Base-by-base conservation (phyloP, 1,284 basidiomycete species). In the Cryptococcus amylolentus region DNA sequence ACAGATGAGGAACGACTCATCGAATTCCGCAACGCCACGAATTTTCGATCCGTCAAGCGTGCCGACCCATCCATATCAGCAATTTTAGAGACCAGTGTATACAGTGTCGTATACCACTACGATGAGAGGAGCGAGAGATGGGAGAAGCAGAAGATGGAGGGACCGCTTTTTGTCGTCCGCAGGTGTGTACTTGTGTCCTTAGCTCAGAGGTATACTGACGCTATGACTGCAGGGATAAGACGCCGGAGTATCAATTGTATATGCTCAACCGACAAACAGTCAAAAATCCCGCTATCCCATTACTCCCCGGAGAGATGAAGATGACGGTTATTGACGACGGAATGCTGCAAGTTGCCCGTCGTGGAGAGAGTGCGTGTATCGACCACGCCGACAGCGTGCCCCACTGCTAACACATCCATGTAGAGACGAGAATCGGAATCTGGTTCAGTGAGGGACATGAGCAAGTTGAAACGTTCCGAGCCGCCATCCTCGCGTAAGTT, bases 131-230 rank as follows among this genome's bases (percentile, higher is more conserved):
- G 57, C 12, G 62, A 54, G 16, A 61, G 65, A 42, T 76, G 73
- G 73, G 64, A 66, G 53, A 76, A 74, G 64, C 67, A 72, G 61
- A 76, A 76, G 56, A 64, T 67, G 61, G 73, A 75, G 55, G 74
- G 74, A 27, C 65, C 70, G 10, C 51, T 72, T 43, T 76, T 76
- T 51, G 63, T 76, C 26, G 70, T 76, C 18, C 50, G 61, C 23
- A 53, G 74, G 74, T 72, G 54, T 50, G 70, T 59, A 13, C 18
- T 26, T 42, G 23, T 38, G 16, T 5, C 35, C 1, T 28, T 31
- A 20, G 38, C 1, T 18, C 9, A 44, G 27, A 14, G 51, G 42
- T 10, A 47, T 23, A 37, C 20, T 9, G 10, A 27, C 18, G 47
- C 14, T 31, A 23, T 50, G 52, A 1, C 14, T 38, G 37, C 16